A percentile compares a stretch with the other conserved stretches of the same genome.
Evolutionary conservation across 2,329 filamentous ascomycete species (phyloP).

Genomic region (Fusarium kyushuense): DNA sequence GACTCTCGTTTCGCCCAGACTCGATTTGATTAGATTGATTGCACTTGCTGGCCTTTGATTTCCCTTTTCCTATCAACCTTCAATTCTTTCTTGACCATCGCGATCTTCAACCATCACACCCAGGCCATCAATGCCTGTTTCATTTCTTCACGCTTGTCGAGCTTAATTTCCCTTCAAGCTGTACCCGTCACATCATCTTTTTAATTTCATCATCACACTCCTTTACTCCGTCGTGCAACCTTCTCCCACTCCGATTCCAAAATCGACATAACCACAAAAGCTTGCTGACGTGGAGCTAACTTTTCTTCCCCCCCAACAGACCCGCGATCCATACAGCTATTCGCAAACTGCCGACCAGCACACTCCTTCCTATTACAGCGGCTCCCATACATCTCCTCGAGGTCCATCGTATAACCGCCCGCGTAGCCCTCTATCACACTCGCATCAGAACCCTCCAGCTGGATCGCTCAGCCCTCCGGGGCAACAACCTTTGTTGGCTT

Average conservation of each 20-base stretch:
- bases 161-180: slow-evolving; percentile 28
- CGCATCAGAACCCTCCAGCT: slow-evolving; percentile 59
- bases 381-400: slow-evolving; percentile 63
- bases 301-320: slow-evolving; percentile 52
- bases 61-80: slow-evolving; percentile 34
- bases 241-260: slow-evolving; percentile 28
- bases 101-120: slow-evolving; percentile 26
- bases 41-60: slow-evolving; percentile 36
- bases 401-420: slow-evolving; percentile 58
- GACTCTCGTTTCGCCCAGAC: slow-evolving; percentile 40
- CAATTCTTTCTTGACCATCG: slow-evolving; percentile 26
- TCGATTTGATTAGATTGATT: slow-evolving; percentile 40
- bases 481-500: slow-evolving; percentile 58
- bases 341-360: slow-evolving; percentile 58
- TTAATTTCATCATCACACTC: slow-evolving; percentile 42
- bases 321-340: slow-evolving; percentile 65
- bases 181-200: slow-evolving; percentile 30
- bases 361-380: slow-evolving; percentile 61
- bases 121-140: slow-evolving; percentile 44
- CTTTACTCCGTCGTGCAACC: slow-evolving; percentile 34
- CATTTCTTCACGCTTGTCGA: slow-evolving; percentile 18
- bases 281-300: slow-evolving; percentile 48
- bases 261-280: slow-evolving; percentile 31
- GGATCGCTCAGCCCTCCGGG: slow-evolving; percentile 60
- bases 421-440: slow-evolving; percentile 64